Conservation (phyloP, 2,329 filamentous ascomycete species). For the Aspergillus thermomutatus region DNA sequence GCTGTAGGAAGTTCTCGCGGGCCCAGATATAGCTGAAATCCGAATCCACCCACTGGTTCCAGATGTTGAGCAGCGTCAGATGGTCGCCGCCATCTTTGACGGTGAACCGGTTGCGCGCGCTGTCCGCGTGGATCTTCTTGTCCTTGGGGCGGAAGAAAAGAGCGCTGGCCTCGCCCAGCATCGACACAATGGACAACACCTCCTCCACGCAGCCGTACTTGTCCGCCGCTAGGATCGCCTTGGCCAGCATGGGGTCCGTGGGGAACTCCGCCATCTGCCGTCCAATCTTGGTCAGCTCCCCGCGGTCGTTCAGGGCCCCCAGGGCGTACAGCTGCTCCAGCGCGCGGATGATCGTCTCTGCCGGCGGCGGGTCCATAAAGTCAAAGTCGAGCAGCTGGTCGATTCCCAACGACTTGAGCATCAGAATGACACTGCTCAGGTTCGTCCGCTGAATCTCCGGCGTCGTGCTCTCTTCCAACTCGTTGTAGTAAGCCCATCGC, state of each 20-base stretch:
- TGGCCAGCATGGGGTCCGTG: slow-evolving; percentile 85
- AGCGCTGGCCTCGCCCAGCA: slow-evolving; percentile 83
- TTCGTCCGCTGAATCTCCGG: slow-evolving; percentile 93
- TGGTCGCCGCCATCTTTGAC: slow-evolving; percentile 90
- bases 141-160: slow-evolving; percentile 95
- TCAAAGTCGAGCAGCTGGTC: slow-evolving; percentile 92
- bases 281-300: slow-evolving; percentile 84
- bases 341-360: slow-evolving; percentile 82
- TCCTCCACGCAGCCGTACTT: slow-evolving; percentile 92
- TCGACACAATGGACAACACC: slow-evolving; percentile 86
- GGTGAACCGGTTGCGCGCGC: slow-evolving; percentile 82
- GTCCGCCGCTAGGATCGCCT: slow-evolving; percentile 82
- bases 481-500: slow-evolving; percentile 89
- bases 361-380: slow-evolving; percentile 90
- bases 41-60: slow-evolving; percentile 90
- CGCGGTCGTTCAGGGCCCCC: slow-evolving; percentile 82
- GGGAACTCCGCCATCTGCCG: slow-evolving; percentile 95
- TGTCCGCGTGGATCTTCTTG: slow-evolving; percentile 94
- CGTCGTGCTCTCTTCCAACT: slow-evolving; percentile 86
- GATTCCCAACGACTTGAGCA: slow-evolving; percentile 86
- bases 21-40: slow-evolving; percentile 87
- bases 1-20: slow-evolving; percentile 90
- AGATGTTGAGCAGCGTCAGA: slow-evolving; percentile 83
- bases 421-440: slow-evolving; percentile 76
- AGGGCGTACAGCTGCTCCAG: slow-evolving; percentile 89